These are phyloP conservation scores for Martensiomyces pterosporus DNA, from an alignment of 192 early-diverging fungal species.

Conservation along the genomic window DNA sequence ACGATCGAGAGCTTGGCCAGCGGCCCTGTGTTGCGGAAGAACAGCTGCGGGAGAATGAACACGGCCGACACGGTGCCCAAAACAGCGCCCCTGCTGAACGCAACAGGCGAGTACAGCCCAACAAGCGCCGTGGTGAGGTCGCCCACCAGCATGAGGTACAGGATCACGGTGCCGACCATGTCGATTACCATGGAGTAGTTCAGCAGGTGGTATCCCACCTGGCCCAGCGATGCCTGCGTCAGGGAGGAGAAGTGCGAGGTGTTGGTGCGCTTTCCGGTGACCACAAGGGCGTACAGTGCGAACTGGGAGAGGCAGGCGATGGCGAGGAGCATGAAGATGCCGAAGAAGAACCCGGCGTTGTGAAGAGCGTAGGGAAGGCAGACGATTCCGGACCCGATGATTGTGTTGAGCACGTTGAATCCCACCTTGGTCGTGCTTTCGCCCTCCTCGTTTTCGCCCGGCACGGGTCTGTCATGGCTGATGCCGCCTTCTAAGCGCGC, in stretches of 20 bases:
- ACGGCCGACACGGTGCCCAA: conserved; percentile 25
- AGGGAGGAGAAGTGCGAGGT: conserved; percentile 56
- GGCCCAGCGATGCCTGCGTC: conserved; percentile 50
- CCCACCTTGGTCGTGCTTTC: conserved; percentile 21
- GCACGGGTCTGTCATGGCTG: too few species aligned
- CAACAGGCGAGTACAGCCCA: conserved; percentile 18
- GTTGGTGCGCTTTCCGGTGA: conserved; percentile 48
- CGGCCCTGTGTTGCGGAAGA: conserved; percentile 60
- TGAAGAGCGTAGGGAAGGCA: conserved; percentile 60
- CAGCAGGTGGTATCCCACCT: conserved; percentile 52
- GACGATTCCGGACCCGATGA: conserved; percentile 62
- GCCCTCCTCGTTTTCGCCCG: neutral
- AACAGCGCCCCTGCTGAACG: conserved; percentile 3
- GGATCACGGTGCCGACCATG: conserved; percentile 46
- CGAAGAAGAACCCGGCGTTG: conserved; percentile 55
- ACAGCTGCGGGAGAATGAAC: conserved; percentile 48
- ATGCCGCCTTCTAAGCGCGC: too few species aligned
- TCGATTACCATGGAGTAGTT: conserved; percentile 58
- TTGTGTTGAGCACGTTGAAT: conserved; percentile 64
- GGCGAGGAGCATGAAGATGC: conserved; percentile 50
- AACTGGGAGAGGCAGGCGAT: conserved; percentile 53
- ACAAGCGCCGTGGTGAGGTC: conserved; percentile 17
- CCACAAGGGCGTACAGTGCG: conserved; percentile 54
- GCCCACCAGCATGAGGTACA: conserved; percentile 36
- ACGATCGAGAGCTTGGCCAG: conserved; percentile 54